Evolutionary conservation across 768 basidiomycete genomes (phyloP), one percentile per base, ranked within the genome.

Genomic region (Tulasnella sp.): DNA sequence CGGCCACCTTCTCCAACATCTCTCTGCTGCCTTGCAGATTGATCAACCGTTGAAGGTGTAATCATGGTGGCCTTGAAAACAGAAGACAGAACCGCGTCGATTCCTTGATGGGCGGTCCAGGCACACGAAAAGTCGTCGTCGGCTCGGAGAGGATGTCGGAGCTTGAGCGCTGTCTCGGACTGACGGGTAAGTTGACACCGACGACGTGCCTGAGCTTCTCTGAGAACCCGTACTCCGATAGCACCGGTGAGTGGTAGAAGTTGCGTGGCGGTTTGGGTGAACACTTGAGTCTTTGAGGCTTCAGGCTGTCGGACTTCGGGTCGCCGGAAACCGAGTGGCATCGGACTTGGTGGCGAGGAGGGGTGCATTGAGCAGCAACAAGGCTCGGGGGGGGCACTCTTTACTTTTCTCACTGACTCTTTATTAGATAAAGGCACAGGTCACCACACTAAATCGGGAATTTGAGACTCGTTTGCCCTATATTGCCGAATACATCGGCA

Each of bases 141-240:
- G 64, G 64, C 64, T 69, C 64, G 64, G 64, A 69, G 64, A 69
- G 64, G 34, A 28, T n/a, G 2, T 69, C 64, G 64, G 64, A 69
- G 34, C 64, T 69, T 69, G 64, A 31, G 44, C 64, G 4, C 9
- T 69, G 14, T 37, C 64, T 69, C 64, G 64, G 64, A 69, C n/a
- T 37, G 31, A 69, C 28, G 24, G 9, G 31, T 69, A 69, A n/a
- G n/a, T n/a, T n/a, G n/a, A 69, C 24, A 37, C 64, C 64, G 64
- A 69, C 64, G 64, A 69, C 64, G 16, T 31, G 64, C 64, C 64
- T 60, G 58, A 60, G 28, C 64, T 34, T 5, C 18, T 6, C 64
- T 24, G 58, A 60, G 22, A 14, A 2, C 58, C 58, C 64, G 64
- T 69, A 31, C 34, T 34, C 50, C 50, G 50, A 54, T 69, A 37